Conservation (phyloP, 2,329 filamentous ascomycete species). For the Penicillium freii region DNA sequence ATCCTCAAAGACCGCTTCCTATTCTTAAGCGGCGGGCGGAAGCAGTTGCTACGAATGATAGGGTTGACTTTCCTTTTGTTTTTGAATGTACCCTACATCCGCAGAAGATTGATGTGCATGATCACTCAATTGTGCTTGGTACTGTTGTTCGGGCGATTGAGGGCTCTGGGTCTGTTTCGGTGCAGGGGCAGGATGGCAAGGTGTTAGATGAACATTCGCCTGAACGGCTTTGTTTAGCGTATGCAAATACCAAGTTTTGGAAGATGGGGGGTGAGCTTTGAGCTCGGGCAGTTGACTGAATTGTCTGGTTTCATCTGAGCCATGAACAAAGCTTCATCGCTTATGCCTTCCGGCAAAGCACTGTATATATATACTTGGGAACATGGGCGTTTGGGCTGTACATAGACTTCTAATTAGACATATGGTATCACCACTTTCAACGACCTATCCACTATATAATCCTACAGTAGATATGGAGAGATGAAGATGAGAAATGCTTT, state of each 20-base stretch:
- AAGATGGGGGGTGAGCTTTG: constrained; percentile 39
- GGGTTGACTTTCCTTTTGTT: constrained; percentile 39
- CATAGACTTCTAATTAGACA: constrained; percentile 2
- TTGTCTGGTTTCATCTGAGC: neutral
- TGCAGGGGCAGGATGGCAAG: neutral
- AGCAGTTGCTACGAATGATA: neutral
- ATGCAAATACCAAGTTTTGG: constrained; percentile 46
- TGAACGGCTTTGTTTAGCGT: constrained; percentile 38
- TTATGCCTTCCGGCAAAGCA: neutral
- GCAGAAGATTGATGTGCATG: constrained; percentile 38
- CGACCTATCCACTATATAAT: neutral
- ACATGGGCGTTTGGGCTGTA: constrained; percentile 1
- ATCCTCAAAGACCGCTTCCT: constrained; percentile 24
- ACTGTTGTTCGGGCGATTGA: constrained; percentile 34
- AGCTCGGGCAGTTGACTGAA: constrained; percentile 1
- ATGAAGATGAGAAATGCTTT: constrained; percentile 4
- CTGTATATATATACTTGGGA: constrained; percentile 5
- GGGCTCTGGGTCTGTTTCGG: neutral
- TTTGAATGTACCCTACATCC: constrained; percentile 41
- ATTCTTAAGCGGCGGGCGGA: constrained; percentile 24
- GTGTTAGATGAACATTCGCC: constrained; percentile 12
- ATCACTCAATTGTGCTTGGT: constrained; percentile 44
- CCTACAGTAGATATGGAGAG: neutral
- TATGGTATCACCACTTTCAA: neutral
- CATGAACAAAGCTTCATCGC: neutral